Evolutionary conservation across 2,329 filamentous ascomycete species (phyloP), one percentile per base, ranked within the genome.

Genomic region (Exophiala spinifera): DNA sequence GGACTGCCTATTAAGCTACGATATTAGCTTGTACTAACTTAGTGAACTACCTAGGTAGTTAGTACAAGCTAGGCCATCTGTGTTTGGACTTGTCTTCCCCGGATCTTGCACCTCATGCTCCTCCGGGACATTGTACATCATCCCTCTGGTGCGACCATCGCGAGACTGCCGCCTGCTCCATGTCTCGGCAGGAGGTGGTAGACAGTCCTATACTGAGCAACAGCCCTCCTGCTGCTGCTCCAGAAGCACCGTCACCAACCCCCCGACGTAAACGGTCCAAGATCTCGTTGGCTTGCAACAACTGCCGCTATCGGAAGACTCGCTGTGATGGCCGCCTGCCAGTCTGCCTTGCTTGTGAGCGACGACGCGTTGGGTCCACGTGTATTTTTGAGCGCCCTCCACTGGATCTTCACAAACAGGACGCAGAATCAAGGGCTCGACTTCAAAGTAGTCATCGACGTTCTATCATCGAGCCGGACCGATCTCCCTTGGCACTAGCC

Each of bases 271-370:
- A 39, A 39, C 36, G 36, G 14, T 19, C 36, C 21, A 55, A 55
- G 46, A 36, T 55, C 21, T 34, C 28, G 11, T 14, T 55, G 17
- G 52, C 52, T 14, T 55, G 52, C 36, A 39, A 25, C 20, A 37
- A 36, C 43, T 55, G 52, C 40, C 52, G 52, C 11, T 20, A n/a
- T 13, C 46, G 52, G 13, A 55, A 50, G 25, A 55, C 46, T 3
- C 52, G 52, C 13, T 55, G 52, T 23, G 52, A 55, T 39, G 52
- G 52, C 14, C 31, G 44, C 4, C 46, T 34, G 4, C 52, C 52
- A 5, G 21, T 47, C 15, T 55, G 52, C 37, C 19, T 21, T 13
- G 46, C 46, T 1, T 55, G 52, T 28, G 28, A 39, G 3, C n/a
- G 28, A 34, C 31, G 52, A 8, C 17, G 46, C n/a, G 46, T 45